These are phyloP conservation scores for Aspergillus wentii DNA, from an alignment of 495 filamentous ascomycete species.

Conservation along the genomic window DNA sequence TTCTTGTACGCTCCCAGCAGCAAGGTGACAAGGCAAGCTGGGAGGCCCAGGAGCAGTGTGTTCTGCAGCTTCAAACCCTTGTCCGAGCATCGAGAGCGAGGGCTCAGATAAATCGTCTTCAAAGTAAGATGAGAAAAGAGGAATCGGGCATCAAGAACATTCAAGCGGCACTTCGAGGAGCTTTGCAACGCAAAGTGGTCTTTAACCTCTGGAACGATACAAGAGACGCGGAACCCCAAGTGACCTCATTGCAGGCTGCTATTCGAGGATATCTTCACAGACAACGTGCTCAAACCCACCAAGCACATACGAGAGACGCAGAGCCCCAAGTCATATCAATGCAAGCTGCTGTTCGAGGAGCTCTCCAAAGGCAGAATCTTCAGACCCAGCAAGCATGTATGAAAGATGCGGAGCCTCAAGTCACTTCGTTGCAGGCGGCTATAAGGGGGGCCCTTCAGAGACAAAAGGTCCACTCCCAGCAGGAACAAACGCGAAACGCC, in stretches of 20 bases:
- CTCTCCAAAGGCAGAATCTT: constrained; percentile 32
- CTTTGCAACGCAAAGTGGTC: constrained; percentile 47
- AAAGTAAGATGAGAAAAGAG: constrained; percentile 53
- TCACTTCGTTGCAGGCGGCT: constrained; percentile 43
- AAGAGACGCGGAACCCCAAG: constrained; percentile 38
- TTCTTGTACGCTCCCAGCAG: constrained; percentile 63
- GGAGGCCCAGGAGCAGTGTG: constrained; percentile 62
- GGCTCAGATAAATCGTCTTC: constrained; percentile 58
- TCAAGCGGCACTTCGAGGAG: constrained; percentile 58
- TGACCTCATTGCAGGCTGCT: constrained; percentile 67
- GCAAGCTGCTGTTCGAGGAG: constrained; percentile 59
- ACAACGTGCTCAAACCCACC: constrained; percentile 31
- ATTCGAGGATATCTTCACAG: constrained; percentile 54
- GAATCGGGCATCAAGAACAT: constrained; percentile 52
- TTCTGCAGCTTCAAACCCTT: constrained; percentile 79
- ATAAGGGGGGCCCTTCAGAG: constrained; percentile 39
- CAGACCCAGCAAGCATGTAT: constrained; percentile 35
- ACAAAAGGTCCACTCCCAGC: constrained; percentile 23
- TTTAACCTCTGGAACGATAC: constrained; percentile 42
- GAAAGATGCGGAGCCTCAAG: constrained; percentile 36
- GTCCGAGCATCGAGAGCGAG: constrained; percentile 74
- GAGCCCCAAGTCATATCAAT: constrained; percentile 48
- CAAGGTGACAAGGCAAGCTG: constrained; percentile 59
- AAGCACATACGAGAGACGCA: constrained; percentile 32
- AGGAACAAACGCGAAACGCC: constrained; percentile 26